phyloP scores from a whole-genome alignment of 1,139 yeast species.

The Pichia sp. region DNA sequence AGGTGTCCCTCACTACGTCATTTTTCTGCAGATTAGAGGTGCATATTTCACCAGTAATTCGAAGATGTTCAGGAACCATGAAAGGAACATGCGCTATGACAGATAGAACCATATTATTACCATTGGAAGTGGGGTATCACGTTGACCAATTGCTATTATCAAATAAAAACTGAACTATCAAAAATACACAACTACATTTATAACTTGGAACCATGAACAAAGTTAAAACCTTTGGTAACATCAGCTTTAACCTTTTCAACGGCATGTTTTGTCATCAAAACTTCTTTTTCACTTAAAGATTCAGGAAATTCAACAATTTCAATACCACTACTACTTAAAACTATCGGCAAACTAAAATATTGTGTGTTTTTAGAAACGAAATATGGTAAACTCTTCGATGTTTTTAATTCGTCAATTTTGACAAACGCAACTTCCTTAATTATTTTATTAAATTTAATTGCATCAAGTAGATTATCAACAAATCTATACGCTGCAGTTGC shows the following conservation, averaged over 20 bases:
- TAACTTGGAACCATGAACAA: conserved; percentile 46
- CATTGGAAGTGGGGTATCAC: too few relatives aligned
- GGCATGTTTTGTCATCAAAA: conserved; percentile 44
- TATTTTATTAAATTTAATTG: conserved; percentile 30
- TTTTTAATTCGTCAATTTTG: conserved; percentile 46
- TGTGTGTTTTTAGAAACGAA: conserved; percentile 38
- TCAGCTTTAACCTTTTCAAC: conserved; percentile 49
- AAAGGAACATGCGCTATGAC: too few relatives aligned
- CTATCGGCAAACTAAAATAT: conserved; percentile 60
- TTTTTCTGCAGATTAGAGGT: too few relatives aligned
- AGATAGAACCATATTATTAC: too few relatives aligned
- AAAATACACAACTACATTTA: conserved; percentile 17
- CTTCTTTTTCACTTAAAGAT: conserved; percentile 38
- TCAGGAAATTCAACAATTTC: conserved; percentile 42
- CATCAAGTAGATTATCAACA: conserved; percentile 45
- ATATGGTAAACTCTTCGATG: conserved; percentile 16
- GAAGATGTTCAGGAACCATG: too few relatives aligned
- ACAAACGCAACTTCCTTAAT: conserved; percentile 52
- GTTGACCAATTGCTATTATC: too few relatives aligned
- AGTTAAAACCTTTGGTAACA: conserved; percentile 54
- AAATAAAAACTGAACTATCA: too few relatives aligned
- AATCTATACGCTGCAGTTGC: conserved; percentile 71
- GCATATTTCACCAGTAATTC: too few relatives aligned
- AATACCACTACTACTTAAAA: conserved; percentile 44
- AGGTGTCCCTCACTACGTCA: too few relatives aligned